Evolutionary conservation across 2,329 filamentous ascomycete species (phyloP), one percentile per base, ranked within the genome.

Genomic region (Calcarisporium arbuscula): DNA sequence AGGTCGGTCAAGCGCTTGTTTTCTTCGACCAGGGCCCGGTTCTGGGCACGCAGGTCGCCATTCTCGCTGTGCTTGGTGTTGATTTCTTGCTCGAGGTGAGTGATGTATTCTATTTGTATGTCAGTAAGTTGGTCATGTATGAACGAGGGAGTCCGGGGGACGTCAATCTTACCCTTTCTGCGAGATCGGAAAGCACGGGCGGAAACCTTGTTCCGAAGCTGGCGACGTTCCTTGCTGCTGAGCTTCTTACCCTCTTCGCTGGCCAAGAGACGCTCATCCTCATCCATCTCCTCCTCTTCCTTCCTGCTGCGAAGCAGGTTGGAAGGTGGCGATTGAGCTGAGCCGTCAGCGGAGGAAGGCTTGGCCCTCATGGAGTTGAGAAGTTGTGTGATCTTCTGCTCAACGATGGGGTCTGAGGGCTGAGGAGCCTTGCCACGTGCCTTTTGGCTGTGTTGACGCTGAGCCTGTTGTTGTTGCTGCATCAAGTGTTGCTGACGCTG

Each of bases 181-280:
- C 92, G 75, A n/a, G 89, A 95, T 37, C 92, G 84, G 79, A 98
- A 98, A 33, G 90, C 90, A 48, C 92, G 86, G 43, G 92, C 92
- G 27, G 92, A 98, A 5, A 98, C 92, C 67, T 98, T 98, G 75
- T 98, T 98, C 45, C 92, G 80, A n/a, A 98, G 74, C 62, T 96
- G 92, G 47, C 92, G 82, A 41, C 92, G 82, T 64, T 96, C 89
- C 67, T 96, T 96, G 70, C 87, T 94, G 63, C 82, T 92, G n/a
- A 98, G 75, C 70, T 95, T 95, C 80, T 98, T 98, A 52, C 90
- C 92, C 64, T 95, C 90, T 53, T 98, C 92, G 41, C 88, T 95
- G n/a, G 87, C 87, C 16, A 95, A 71, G 8, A 95, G 71, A 47
- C 86, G 77, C 70, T 96, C 92, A 51, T 96, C 92, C 60, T 95